These are phyloP conservation scores for Brassica balearica DNA, from an alignment of 441 rosid species.

Conservation along the genomic window DNA sequence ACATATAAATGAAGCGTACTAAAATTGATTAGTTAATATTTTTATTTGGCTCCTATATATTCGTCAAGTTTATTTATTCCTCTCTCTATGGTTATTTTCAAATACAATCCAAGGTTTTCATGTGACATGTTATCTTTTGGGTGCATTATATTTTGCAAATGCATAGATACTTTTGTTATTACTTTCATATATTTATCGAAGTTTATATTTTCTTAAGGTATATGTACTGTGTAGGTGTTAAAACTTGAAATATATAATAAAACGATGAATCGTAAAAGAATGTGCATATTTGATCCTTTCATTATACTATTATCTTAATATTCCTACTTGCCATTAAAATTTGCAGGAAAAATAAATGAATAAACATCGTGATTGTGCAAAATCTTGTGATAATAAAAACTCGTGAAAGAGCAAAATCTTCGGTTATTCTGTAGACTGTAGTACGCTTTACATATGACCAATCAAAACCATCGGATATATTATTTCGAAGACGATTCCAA, in stretches of 20 bases:
- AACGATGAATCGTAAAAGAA: not conserved
- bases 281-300: not conserved
- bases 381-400: not conserved
- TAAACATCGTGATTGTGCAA: slow-evolving; percentile 5
- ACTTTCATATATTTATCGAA: not conserved
- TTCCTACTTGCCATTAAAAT: not conserved
- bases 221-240: not conserved
- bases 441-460: slow-evolving; percentile 25
- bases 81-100: slow-evolving; percentile 29
- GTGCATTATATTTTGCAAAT: not conserved
- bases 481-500: slow-evolving; percentile 25
- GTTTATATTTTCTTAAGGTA: not conserved
- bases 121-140: not conserved
- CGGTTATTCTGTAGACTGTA: not conserved
- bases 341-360: not conserved
- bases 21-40: not conserved
- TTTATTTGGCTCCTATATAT: slow-evolving; percentile 42
- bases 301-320: not conserved
- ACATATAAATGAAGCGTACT: slow-evolving; percentile 1
- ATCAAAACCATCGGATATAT: not conserved
- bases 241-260: not conserved
- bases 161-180: not conserved
- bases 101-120: not conserved
- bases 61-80: slow-evolving; percentile 44
- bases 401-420: not conserved